phyloP scores from a whole-genome alignment of 2,329 filamentous ascomycete species.

The Akanthomyces uredinophilus region DNA sequence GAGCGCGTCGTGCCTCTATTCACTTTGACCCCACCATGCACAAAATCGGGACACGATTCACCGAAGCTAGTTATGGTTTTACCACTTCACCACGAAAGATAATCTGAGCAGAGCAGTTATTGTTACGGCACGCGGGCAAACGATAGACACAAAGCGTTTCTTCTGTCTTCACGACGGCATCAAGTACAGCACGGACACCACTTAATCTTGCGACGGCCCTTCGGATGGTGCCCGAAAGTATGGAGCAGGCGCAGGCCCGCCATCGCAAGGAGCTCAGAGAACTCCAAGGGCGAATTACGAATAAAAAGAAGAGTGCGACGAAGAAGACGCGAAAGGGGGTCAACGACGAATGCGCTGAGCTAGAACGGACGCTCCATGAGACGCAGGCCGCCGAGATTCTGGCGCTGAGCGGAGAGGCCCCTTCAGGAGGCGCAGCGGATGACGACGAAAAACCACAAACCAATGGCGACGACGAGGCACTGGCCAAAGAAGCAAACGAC shows the following conservation, averaged over 20 bases:
- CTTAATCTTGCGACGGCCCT: not conserved
- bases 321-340: conserved; percentile 78
- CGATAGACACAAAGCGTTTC: not conserved
- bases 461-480: conserved; percentile 15
- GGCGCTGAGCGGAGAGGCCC: conserved; percentile 28
- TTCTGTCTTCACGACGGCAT: not conserved
- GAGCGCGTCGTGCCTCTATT: too few relatives aligned
- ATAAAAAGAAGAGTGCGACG: conserved; percentile 94
- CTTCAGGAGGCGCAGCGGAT: conserved; percentile 17
- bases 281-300: conserved; percentile 77
- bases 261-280: conserved; percentile 89
- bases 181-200: not conserved
- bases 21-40: not conserved
- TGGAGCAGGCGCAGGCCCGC: conserved; percentile 72
- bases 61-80: not conserved
- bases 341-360: conserved; percentile 67
- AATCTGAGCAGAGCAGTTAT: too few relatives aligned
- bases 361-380: conserved; percentile 63
- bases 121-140: not conserved
- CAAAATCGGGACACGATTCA: not conserved
- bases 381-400: conserved; percentile 59
- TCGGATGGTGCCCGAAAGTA: conserved; percentile 40
- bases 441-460: conserved; percentile 18
- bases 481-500: conserved; percentile 19
- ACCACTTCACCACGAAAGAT: not conserved